Conservation (phyloP, 139 green algal species). For the Chara braunii region DNA sequence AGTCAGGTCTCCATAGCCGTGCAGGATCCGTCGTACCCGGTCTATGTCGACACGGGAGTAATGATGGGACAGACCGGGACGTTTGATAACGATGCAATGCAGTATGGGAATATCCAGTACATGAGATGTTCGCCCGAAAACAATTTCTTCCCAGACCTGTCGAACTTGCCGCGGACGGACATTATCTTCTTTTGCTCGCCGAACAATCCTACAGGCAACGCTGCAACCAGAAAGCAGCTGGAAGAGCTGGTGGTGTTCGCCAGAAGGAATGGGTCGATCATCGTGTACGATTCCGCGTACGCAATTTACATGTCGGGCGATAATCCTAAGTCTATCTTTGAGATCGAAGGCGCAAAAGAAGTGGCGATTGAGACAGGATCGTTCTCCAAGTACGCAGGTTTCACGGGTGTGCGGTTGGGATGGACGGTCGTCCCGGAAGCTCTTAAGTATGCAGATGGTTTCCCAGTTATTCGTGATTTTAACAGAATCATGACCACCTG, state of each 20-base stretch:
- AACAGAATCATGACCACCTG: constrained; percentile 93
- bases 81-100: constrained; percentile 58
- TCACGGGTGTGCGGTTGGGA: constrained; percentile 92
- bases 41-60: constrained; percentile 95
- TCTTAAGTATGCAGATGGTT: constrained; percentile 69
- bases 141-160: constrained; percentile 94
- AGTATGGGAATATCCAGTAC: constrained; percentile 88
- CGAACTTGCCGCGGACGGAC: constrained; percentile 70
- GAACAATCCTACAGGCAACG: constrained; percentile 68
- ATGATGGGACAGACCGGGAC: constrained; percentile 92
- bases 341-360: constrained; percentile 69
- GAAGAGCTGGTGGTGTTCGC: constrained; percentile 82
- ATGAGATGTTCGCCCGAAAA: constrained; percentile 90
- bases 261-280: constrained; percentile 70
- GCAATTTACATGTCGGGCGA: constrained; percentile 88
- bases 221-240: constrained; percentile 85
- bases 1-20: constrained; percentile 38
- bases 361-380: constrained; percentile 41
- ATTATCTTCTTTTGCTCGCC: constrained; percentile 99
- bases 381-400: constrained; percentile 59
- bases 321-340: constrained; percentile 90
- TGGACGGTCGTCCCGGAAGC: constrained; percentile 94
- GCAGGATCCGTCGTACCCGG: constrained; percentile 96
- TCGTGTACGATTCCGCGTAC: constrained; percentile 98
- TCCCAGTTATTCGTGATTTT: constrained; percentile 73